These are phyloP conservation scores for Tylopilus felleus DNA, from an alignment of 768 basidiomycete species.

Conservation along the genomic window DNA sequence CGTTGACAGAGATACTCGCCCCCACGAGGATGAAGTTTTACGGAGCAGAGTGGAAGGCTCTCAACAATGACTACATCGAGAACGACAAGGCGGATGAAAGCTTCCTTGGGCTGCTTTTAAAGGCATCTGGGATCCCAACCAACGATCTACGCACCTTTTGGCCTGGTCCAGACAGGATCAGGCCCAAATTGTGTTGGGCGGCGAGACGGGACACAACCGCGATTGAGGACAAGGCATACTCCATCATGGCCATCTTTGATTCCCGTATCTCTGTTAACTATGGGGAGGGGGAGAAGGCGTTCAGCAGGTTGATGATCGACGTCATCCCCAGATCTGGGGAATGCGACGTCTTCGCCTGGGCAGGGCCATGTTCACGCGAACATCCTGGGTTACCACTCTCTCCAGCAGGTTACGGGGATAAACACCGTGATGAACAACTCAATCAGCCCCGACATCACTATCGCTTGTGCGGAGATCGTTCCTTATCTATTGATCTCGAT, in stretches of 20 bases:
- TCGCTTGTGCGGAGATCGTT: conserved; percentile 21
- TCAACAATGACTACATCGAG: conserved; percentile 14
- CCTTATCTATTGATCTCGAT: conserved; percentile 5
- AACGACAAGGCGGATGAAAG: conserved; percentile 23
- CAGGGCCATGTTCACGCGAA: conserved; percentile 9
- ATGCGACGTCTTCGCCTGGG: conserved; percentile 24
- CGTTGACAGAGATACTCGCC: conserved; percentile 19
- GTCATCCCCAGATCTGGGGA: conserved; percentile 14
- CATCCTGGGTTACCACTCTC: conserved; percentile 15
- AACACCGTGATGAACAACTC: conserved; percentile 2
- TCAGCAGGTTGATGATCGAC: conserved; percentile 18
- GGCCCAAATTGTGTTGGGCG: conserved; percentile 19
- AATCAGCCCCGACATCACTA: conserved; percentile 11
- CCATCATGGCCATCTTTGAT: conserved; percentile 18
- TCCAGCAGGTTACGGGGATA: conserved; percentile 7
- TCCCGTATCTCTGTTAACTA: conserved; percentile 10
- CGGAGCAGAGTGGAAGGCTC: conserved; percentile 14
- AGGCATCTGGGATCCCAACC: conserved; percentile 9
- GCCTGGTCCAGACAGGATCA: conserved; percentile 18
- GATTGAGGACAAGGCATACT: conserved; percentile 20
- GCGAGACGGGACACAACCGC: conserved; percentile 7
- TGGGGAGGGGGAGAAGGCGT: conserved; percentile 14
- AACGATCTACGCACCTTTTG: conserved; percentile 18
- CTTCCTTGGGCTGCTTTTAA: conserved; percentile 13
- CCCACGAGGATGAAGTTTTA: conserved; percentile 23